These are phyloP conservation scores for Candida piceae DNA, from an alignment of 805 yeast species.

Conservation along the genomic window DNA sequence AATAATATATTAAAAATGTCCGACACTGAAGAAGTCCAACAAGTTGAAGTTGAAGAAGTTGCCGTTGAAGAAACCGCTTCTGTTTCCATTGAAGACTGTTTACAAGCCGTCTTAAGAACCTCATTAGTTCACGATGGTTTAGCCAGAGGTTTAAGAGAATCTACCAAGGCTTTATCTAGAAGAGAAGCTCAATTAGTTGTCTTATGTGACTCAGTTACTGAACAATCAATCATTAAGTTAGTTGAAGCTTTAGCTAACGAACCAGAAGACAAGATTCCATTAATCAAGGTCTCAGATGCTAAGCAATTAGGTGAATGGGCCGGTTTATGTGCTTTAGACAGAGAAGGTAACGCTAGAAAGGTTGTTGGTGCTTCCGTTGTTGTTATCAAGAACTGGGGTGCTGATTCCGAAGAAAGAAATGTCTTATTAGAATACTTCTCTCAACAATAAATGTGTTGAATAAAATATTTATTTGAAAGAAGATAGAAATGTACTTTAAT, in stretches of 20 bases:
- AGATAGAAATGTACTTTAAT: neutral
- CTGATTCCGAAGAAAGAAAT: conserved; percentile 95
- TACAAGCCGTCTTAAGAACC: conserved; percentile 96
- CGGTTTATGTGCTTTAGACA: conserved; percentile 98
- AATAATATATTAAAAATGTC: conserved; percentile 46
- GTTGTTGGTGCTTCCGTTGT: conserved; percentile 99
- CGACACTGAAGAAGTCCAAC: conserved; percentile 87
- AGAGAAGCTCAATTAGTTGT: conserved; percentile 98
- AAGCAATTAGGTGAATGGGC: conserved; percentile 99
- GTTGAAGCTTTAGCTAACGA: conserved; percentile 99
- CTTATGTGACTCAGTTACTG: conserved; percentile 97
- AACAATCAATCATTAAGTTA: conserved; percentile 92
- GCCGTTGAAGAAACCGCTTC: conserved; percentile 82
- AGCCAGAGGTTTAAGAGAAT: conserved; percentile 99
- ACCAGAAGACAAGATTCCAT: conserved; percentile 93
- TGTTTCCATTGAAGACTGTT: conserved; percentile 96
- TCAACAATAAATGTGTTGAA: conserved; percentile 55
- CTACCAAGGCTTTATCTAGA: conserved; percentile 96
- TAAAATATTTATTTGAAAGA: neutral
- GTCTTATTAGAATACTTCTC: conserved; percentile 94
- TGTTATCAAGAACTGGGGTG: conserved; percentile 99
- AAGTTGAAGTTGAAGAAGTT: conserved; percentile 70
- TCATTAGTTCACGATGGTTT: conserved; percentile 98
- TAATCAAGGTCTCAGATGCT: conserved; percentile 99
- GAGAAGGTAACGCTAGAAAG: conserved; percentile 99